Evolutionary conservation across 805 yeast species (phyloP), one percentile per base, ranked within the genome.

Genomic region (Osmozyma mogii): DNA sequence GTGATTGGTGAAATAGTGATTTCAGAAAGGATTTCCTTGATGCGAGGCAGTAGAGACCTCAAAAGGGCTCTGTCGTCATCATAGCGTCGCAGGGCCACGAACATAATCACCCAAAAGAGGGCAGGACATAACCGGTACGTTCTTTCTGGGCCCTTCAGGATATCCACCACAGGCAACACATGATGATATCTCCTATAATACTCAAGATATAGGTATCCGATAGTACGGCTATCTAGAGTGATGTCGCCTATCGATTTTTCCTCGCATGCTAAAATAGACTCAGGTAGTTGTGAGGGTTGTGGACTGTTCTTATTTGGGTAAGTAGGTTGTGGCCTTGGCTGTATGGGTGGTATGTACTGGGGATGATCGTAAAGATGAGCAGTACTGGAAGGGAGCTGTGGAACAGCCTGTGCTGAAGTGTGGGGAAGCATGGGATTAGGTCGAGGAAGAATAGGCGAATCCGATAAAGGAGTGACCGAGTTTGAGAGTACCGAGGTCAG

Each of bases 21-120:
- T 44, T 87, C 96, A 1, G 94, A 87, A 26, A 88, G 58, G 3
- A 84, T 74, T 3, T 81, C 72, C 48, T 84, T 84, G 29, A 88
- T 74, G 15, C 77, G 56, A 1, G 80, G 81, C 1, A 89, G 72
- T 24, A 88, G 57, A 15, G 68, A 58, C 43, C 78, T 61, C 45
- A 82, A 70, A n/a, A 80, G 52, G 16, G 47, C 44, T 29, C 61
- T 50, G 31, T 52, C 48, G 9, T 45, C 28, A 24, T 51, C 52
- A 36, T 65, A 67, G 33, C 95, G 65, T 36, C 98, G 69, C 25
- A 87, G 58, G 0, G 95, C 84, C 1, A 85, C 81, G 23, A 85
- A 73, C 75, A 88, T 78, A 10, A 89, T 78, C 0, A 89, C 88
- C 98, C 98, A 89, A 48, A 89, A 89, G 12, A 89, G 60, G 3